Evolutionary conservation across 148 eudicot species (phyloP).

Genomic region (Camellia lanceoleosa): DNA sequence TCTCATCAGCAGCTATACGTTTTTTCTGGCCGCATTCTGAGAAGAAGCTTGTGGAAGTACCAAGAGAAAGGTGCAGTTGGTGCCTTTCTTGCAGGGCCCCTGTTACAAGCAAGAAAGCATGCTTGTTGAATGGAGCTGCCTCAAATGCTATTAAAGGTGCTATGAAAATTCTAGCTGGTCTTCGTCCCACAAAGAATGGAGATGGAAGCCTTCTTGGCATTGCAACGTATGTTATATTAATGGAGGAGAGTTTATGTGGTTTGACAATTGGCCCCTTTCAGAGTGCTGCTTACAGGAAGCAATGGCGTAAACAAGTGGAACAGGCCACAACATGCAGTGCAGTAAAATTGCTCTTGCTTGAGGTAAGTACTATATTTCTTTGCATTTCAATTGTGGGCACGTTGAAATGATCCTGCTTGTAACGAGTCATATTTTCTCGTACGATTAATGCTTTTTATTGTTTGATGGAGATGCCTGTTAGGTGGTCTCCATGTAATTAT

Average conservation of each 20-base stretch:
- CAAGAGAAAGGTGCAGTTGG: conserved; percentile 98
- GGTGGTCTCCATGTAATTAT: neutral
- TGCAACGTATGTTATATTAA: conserved; percentile 56
- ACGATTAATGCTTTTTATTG: neutral
- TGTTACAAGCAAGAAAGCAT: conserved; percentile 65
- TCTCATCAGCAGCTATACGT: conserved; percentile 67
- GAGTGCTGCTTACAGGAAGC: conserved; percentile 49
- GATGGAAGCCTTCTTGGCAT: conserved; percentile 69
- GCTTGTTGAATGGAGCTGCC: conserved; percentile 88
- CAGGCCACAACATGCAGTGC: conserved; percentile 55
- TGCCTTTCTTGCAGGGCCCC: conserved; percentile 75
- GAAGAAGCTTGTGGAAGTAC: conserved; percentile 79
- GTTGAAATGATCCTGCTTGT: neutral
- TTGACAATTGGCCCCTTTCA: conserved; percentile 66
- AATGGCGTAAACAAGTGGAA: conserved; percentile 79
- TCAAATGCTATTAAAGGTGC: conserved; percentile 74
- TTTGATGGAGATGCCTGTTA: neutral
- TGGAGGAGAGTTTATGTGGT: conserved; percentile 90
- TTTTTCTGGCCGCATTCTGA: conserved; percentile 92
- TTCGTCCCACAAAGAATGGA: conserved; percentile 49
- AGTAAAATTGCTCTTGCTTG: conserved; percentile 72
- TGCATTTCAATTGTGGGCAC: neutral
- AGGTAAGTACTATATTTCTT: conserved; percentile 41
- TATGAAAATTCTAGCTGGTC: conserved; percentile 54
- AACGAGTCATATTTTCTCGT: neutral